Evolutionary conservation across 2,329 filamentous ascomycete species (phyloP).

Genomic region (Calycina herbarum): DNA sequence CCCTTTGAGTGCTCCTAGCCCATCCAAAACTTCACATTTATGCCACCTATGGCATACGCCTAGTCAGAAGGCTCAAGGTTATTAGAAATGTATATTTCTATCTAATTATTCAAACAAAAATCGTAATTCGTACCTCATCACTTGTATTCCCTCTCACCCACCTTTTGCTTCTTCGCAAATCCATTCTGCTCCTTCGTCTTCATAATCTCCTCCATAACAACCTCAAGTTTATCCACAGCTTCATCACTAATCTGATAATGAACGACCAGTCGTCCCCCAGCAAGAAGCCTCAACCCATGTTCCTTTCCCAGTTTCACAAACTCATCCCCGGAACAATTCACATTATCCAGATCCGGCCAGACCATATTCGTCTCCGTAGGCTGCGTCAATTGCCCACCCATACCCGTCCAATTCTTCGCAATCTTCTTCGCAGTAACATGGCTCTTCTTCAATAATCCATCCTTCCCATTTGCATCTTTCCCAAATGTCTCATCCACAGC

Average conservation of each 20-base stretch:
- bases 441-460: conserved; percentile 59
- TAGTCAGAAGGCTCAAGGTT: too few species aligned
- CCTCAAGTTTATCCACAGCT: conserved; percentile 51
- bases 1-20: too few species aligned
- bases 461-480: conserved; percentile 54
- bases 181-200: conserved; percentile 21
- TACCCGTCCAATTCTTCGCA: conserved; percentile 57
- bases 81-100: too few species aligned
- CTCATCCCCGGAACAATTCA: conserved; percentile 51
- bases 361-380: conserved; percentile 75
- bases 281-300: conserved; percentile 56
- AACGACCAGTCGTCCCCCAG: conserved; percentile 62
- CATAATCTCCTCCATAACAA: conserved; percentile 44
- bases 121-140: conserved; percentile 9
- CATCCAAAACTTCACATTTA: too few species aligned
- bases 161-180: conserved; percentile 18
- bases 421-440: conserved; percentile 65
- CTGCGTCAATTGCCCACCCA: conserved; percentile 60
- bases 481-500: conserved; percentile 80
- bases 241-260: conserved; percentile 70
- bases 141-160: conserved; percentile 36
- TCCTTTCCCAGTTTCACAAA: conserved; percentile 56
- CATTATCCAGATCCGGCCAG: conserved; percentile 64
- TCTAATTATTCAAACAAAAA: background rate
- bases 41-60: too few species aligned